A percentile compares a stretch with the other conserved stretches of the same genome.
These are phyloP conservation scores for Neoascochyta sp. DNA, from an alignment of 2,329 filamentous ascomycete species.

Conservation along the genomic window DNA sequence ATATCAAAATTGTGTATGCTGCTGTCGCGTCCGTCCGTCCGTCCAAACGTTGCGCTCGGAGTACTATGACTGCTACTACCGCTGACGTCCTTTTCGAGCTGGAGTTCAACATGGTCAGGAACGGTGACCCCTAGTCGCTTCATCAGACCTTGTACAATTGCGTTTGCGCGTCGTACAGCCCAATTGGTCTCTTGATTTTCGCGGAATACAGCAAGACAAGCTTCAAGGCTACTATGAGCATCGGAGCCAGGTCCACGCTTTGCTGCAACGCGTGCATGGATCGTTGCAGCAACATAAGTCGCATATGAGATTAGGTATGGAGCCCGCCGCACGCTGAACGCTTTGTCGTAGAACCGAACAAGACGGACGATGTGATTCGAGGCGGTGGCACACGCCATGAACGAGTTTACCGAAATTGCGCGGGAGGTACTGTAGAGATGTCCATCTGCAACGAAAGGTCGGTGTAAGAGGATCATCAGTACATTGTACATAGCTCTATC, in stretches of 20 bases:
- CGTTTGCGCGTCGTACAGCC: constrained; percentile 46
- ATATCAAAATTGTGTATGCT: constrained; percentile 38
- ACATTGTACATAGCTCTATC: constrained; percentile 48
- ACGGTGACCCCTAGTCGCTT: constrained; percentile 38
- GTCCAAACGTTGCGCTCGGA: constrained; percentile 6
- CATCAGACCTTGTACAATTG: constrained; percentile 48
- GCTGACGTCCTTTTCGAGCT: constrained; percentile 11
- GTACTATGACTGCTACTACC: constrained; percentile 3
- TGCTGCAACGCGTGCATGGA: constrained; percentile 51
- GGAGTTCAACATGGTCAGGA: constrained; percentile 12
- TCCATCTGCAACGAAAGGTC: constrained; percentile 51
- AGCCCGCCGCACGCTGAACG: constrained; percentile 46
- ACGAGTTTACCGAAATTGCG: constrained; percentile 45
- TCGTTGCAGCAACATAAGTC: constrained; percentile 54
- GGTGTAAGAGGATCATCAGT: constrained; percentile 52
- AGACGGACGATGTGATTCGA: constrained; percentile 47
- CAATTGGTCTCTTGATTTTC: constrained; percentile 52
- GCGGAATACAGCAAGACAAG: constrained; percentile 47
- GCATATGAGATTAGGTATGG: constrained; percentile 56
- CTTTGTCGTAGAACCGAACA: constrained; percentile 44
- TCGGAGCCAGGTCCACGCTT: constrained; percentile 41
- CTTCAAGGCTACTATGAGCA: constrained; percentile 34
- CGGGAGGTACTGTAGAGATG: constrained; percentile 45
- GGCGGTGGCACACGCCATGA: constrained; percentile 45
- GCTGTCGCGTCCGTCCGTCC: constrained; percentile 9